Conservation (phyloP, 2,329 filamentous ascomycete species). For the Paecilomyces fulvus region DNA sequence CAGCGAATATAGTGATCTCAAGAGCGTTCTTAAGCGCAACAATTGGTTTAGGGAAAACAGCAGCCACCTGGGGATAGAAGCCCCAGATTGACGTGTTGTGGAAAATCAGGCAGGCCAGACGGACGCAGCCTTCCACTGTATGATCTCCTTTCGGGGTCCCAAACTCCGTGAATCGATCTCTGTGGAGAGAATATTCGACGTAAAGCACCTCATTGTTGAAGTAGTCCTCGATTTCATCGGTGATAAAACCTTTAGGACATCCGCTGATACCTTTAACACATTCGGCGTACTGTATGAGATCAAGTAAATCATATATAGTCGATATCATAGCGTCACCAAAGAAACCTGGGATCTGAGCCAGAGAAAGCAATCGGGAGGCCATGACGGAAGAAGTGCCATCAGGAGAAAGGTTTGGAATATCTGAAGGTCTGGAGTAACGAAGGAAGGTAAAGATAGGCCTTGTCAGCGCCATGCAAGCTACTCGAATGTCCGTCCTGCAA, state of each 20-base stretch:
- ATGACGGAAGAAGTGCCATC: slow-evolving; percentile 19
- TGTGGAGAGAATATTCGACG: slow-evolving; percentile 29
- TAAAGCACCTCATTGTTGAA: slow-evolving; percentile 33
- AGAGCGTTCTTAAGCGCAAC: slow-evolving; percentile 23
- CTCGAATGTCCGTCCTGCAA: slow-evolving; percentile 31
- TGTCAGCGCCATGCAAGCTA: slow-evolving; percentile 29
- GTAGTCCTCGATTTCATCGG: slow-evolving; percentile 29
- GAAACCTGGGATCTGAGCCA: slow-evolving; percentile 27
- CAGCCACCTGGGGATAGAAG: slow-evolving; percentile 28
- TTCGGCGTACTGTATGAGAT: slow-evolving; percentile 29
- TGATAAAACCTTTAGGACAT: slow-evolving; percentile 18
- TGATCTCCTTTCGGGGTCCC: slow-evolving; percentile 26
- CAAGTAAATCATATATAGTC: slow-evolving; percentile 26
- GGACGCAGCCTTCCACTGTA: slow-evolving; percentile 29
- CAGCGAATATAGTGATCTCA: slow-evolving; percentile 22
- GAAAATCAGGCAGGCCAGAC: slow-evolving; percentile 30
- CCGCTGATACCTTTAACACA: slow-evolving; percentile 24
- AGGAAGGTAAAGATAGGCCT: slow-evolving; percentile 32
- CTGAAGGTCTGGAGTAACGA: slow-evolving; percentile 23
- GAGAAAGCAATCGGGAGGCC: slow-evolving; percentile 24
- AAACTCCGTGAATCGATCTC: slow-evolving; percentile 27
- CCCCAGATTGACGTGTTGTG: slow-evolving; percentile 33
- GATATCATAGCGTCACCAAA: slow-evolving; percentile 23
- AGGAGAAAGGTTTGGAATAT: slow-evolving; percentile 21
- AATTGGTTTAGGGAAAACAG: slow-evolving; percentile 27